Evolutionary conservation across 225 moss, liverwort and hornwort species (phyloP).

Genomic region (Bryoerythrophyllum caledonicum): DNA sequence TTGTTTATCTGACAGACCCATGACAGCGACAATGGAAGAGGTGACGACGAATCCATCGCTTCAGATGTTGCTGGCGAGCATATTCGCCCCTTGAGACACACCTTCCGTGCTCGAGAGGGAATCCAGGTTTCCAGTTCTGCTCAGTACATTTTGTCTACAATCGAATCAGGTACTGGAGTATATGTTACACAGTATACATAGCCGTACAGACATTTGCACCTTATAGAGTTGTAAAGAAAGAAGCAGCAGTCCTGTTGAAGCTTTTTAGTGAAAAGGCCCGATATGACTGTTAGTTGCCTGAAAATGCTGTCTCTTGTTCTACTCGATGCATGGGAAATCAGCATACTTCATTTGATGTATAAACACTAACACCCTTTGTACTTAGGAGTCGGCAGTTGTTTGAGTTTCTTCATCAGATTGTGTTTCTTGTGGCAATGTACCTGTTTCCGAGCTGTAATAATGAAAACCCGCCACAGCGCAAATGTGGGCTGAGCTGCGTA

Average conservation of each 20-base stretch:
- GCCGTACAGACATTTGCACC: slow-evolving; percentile 33
- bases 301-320: slow-evolving; percentile 17
- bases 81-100: slow-evolving; percentile 40
- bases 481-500: not conserved
- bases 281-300: slow-evolving; percentile 27
- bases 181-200: slow-evolving; percentile 26
- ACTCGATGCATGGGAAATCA: slow-evolving; percentile 16
- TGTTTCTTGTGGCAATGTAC: not conserved
- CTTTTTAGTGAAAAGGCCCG: slow-evolving; percentile 32
- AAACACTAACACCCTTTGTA: slow-evolving; percentile 13
- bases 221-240: slow-evolving; percentile 53
- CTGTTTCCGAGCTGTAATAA: not conserved
- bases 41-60: slow-evolving; percentile 60
- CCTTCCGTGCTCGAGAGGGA: slow-evolving; percentile 12
- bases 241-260: slow-evolving; percentile 32
- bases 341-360: slow-evolving; percentile 14
- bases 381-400: not conserved
- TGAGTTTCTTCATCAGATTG: not conserved
- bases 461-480: not conserved
- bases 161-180: slow-evolving; percentile 20
- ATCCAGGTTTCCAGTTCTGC: slow-evolving; percentile 24
- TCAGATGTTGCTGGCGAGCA: slow-evolving; percentile 61
- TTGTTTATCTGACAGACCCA: slow-evolving; percentile 39
- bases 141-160: slow-evolving; percentile 33
- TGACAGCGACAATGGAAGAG: slow-evolving; percentile 64